Conservation (phyloP, 2,329 filamentous ascomycete species). For the Colletotrichum lupini region DNA sequence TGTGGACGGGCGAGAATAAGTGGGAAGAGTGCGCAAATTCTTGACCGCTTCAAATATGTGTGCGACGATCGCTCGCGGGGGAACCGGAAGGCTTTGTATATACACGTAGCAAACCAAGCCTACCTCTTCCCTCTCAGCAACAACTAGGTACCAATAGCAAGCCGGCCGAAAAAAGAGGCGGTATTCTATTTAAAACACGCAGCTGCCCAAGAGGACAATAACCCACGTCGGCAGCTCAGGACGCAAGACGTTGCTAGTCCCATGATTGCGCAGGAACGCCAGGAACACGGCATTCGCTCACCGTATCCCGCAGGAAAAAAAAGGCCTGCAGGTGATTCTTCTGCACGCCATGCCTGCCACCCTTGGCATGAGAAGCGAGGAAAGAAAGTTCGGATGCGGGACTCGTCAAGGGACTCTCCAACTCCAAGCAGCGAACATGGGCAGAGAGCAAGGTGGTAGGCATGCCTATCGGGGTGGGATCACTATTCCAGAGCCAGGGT, state of each 20-base stretch:
- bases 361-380: conserved; percentile 12
- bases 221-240: neutral
- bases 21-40: neutral
- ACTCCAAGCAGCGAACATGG: neutral
- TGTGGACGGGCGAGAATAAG: neutral
- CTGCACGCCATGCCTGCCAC: conserved; percentile 24
- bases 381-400: conserved; percentile 18
- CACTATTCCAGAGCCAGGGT: neutral
- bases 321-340: conserved; percentile 10
- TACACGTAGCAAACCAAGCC: neutral
- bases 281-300: conserved; percentile 25
- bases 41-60: conserved; percentile 6
- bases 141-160: neutral
- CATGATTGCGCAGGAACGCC: conserved; percentile 25
- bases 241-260: neutral
- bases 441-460: neutral
- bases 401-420: conserved; percentile 3
- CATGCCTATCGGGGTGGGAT: conserved; percentile 13
- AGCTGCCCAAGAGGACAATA: neutral
- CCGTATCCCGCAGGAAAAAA: neutral
- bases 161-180: neutral
- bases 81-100: conserved; percentile 19
- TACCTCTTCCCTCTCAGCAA: neutral
- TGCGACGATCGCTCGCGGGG: neutral
- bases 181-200: conserved; percentile 31